A percentile compares a stretch with the other conserved stretches of the same genome.
Evolutionary conservation across 225 moss, liverwort and hornwort genomes (phyloP).

Genomic region (Rhytidiadelphus loreus): DNA sequence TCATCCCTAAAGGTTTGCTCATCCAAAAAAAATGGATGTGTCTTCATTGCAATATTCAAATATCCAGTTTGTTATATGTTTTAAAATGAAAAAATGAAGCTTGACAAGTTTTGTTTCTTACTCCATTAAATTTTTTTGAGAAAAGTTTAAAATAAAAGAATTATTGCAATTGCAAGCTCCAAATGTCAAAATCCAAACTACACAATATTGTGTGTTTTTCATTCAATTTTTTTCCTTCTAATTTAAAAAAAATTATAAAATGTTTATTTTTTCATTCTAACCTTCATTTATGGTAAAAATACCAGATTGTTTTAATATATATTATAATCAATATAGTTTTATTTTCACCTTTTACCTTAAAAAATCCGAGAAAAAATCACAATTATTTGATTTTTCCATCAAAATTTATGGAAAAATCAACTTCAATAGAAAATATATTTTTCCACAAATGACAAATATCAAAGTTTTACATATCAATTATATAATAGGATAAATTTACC

Average conservation of each 20-base stretch:
- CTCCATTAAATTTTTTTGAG: background rate
- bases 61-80: background rate
- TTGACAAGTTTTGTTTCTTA: background rate
- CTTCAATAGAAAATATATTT: background rate
- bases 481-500: background rate
- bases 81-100: background rate
- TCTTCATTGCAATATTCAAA: background rate
- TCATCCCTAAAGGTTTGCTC: fast-evolving
- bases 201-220: background rate
- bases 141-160: background rate
- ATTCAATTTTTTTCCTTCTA: background rate
- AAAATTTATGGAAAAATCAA: background rate
- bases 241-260: background rate
- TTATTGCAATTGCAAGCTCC: background rate
- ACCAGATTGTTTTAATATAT: fast-evolving
- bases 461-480: background rate
- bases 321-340: background rate
- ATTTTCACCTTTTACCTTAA: background rate
- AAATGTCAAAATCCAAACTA: background rate
- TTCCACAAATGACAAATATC: fast-evolving
- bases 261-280: background rate
- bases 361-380: too few relatives aligned
- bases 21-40: fast-evolving
- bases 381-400: background rate
- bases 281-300: background rate